Conservation (phyloP, 139 green algal species). For the Chlamydomonas asymmetrica region DNA sequence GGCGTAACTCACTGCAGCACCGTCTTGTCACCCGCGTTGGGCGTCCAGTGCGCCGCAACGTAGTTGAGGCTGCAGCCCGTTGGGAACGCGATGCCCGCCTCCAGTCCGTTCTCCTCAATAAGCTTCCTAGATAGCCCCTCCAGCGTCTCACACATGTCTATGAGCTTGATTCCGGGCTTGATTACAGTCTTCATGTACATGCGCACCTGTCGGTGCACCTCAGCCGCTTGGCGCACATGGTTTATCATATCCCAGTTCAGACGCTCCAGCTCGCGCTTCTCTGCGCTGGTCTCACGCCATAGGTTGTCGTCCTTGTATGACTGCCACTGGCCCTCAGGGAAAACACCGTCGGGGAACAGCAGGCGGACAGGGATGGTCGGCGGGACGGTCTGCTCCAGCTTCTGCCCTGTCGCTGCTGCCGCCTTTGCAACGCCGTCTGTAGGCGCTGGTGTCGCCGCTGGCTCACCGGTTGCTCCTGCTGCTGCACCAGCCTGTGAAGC, state of each 20-base stretch:
- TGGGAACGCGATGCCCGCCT: slow-evolving; percentile 68
- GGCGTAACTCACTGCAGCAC: too few relatives aligned
- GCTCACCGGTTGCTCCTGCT: neutral
- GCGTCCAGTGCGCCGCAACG: slow-evolving; percentile 97
- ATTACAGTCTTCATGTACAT: slow-evolving; percentile 84
- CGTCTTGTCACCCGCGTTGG: slow-evolving; percentile 97
- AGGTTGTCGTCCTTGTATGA: slow-evolving; percentile 85
- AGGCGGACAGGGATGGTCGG: slow-evolving; percentile 85
- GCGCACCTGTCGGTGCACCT: slow-evolving; percentile 96
- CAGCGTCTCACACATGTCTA: slow-evolving; percentile 93
- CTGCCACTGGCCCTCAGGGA: slow-evolving; percentile 84
- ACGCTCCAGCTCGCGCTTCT: slow-evolving; percentile 87
- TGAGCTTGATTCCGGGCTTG: slow-evolving; percentile 92
- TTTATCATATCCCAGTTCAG: slow-evolving; percentile 87
- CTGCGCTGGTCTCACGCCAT: slow-evolving; percentile 89
- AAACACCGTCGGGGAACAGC: slow-evolving; percentile 80
- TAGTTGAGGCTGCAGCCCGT: slow-evolving; percentile 93
- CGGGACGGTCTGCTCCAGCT: slow-evolving; percentile 82
- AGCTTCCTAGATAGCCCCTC: slow-evolving; percentile 87
- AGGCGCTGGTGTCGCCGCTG: slow-evolving; percentile 19
- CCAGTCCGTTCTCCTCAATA: slow-evolving; percentile 88
- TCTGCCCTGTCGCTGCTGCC: slow-evolving; percentile 11
- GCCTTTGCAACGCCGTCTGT: neutral
- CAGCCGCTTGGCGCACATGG: slow-evolving; percentile 89
- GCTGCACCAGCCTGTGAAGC: slow-evolving; percentile 7